Conservation (phyloP, 768 basidiomycete genomes). For the Lactifluus rugatus region DNA sequence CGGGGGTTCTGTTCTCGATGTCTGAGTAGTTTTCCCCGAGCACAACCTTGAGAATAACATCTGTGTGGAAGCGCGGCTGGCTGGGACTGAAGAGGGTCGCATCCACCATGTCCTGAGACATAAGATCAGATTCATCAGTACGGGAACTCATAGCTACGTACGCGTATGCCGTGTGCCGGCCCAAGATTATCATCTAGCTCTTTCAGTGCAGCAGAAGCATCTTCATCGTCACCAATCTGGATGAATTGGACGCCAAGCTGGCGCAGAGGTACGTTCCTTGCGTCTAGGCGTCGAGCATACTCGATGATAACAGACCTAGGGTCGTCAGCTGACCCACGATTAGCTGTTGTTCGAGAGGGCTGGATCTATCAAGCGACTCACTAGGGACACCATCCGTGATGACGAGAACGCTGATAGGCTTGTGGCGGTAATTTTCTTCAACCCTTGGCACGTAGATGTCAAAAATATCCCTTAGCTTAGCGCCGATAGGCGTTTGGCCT, state of each 20-base stretch:
- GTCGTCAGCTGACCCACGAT: conserved; percentile 18
- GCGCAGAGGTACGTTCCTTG: conserved; percentile 24
- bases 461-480: conserved; percentile 30
- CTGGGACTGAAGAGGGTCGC: conserved; percentile 5
- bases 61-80: conserved; percentile 14
- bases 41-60: conserved; percentile 12
- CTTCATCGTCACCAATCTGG: conserved; percentile 30
- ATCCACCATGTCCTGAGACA: conserved; percentile 16
- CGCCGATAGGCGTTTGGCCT: conserved; percentile 32
- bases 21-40: conserved; percentile 7
- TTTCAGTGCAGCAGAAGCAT: conserved; percentile 26
- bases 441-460: conserved; percentile 29
- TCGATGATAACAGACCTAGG: conserved; percentile 18
- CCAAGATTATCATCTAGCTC: conserved; percentile 17
- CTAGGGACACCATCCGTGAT: conserved; percentile 35
- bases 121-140: background rate
- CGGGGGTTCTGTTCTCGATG: background rate
- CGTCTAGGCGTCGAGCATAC: conserved; percentile 25
- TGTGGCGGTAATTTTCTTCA: conserved; percentile 26
- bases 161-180: conserved; percentile 11
- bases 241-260: conserved; percentile 33
- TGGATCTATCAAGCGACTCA: conserved; percentile 18
- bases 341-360: background rate
- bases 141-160: background rate
- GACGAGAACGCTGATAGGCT: conserved; percentile 30